These are phyloP conservation scores for Nigrospora osmanthi DNA, from an alignment of 2,329 filamentous ascomycete genomes.

Conservation along the genomic window DNA sequence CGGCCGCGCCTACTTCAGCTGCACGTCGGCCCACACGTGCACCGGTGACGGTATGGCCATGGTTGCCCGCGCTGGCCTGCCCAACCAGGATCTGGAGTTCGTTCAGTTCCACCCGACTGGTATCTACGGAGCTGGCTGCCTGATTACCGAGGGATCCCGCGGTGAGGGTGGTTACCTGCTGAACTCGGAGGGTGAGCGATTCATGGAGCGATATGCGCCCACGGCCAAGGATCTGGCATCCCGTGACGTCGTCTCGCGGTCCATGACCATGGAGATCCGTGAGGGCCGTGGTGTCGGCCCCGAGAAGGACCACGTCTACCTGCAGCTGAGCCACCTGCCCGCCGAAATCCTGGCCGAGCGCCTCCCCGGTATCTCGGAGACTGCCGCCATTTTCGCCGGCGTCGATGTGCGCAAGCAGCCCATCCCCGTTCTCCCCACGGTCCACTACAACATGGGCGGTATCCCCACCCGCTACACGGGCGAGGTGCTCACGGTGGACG, in stretches of 20 bases:
- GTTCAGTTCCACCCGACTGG: slow-evolving; percentile 99
- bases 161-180: slow-evolving; percentile 97
- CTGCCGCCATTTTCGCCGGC: slow-evolving; percentile 91
- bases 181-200: slow-evolving; percentile 96
- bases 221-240: slow-evolving; percentile 96
- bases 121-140: slow-evolving; percentile 95
- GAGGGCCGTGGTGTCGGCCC: slow-evolving; percentile 94
- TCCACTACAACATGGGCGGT: slow-evolving; percentile 99
- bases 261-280: slow-evolving; percentile 97
- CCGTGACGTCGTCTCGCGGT: slow-evolving; percentile 92
- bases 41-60: slow-evolving; percentile 99
- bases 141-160: slow-evolving; percentile 97
- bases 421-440: slow-evolving; percentile 91
- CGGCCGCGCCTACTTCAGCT: slow-evolving; percentile 96
- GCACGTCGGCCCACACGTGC: slow-evolving; percentile 96
- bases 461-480: slow-evolving; percentile 97
- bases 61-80: slow-evolving; percentile 94
- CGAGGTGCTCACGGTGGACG: slow-evolving; percentile 86
- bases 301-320: slow-evolving; percentile 97
- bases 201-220: slow-evolving; percentile 98
- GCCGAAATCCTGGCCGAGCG: slow-evolving; percentile 89
- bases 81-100: slow-evolving; percentile 98
- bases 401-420: slow-evolving; percentile 97
- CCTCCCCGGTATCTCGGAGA: slow-evolving; percentile 97
- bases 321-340: slow-evolving; percentile 92